A percentile compares a stretch with the other conserved stretches of the same genome.
phyloP scores from a whole-genome alignment of 148 eudicot species.

The Chenopodium quinoa region DNA sequence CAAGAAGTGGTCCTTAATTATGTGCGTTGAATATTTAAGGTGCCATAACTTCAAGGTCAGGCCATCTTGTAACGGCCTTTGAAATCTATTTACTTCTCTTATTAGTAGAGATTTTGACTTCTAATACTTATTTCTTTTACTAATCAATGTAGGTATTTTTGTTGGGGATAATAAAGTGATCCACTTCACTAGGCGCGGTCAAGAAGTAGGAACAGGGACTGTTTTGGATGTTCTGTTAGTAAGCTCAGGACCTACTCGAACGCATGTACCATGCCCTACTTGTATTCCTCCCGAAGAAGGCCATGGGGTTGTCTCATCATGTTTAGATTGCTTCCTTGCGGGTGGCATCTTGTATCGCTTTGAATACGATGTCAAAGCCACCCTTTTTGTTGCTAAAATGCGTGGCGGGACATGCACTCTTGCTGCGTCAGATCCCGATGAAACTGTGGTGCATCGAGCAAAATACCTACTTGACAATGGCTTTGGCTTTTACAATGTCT shows the following conservation, averaged over 20 bases:
- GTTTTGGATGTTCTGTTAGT: slow-evolving; percentile 60
- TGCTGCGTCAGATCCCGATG: slow-evolving; percentile 52
- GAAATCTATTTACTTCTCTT: not conserved
- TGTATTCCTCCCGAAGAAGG: slow-evolving; percentile 52
- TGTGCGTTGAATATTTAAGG: not conserved
- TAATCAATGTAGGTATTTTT: slow-evolving; percentile 50
- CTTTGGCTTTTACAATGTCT: slow-evolving; percentile 66
- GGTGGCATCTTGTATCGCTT: slow-evolving; percentile 72
- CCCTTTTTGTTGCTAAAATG: slow-evolving; percentile 69
- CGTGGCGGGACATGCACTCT: slow-evolving; percentile 88
- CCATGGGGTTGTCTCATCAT: slow-evolving; percentile 71
- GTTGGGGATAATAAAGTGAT: slow-evolving; percentile 72
- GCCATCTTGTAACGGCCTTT: not conserved
- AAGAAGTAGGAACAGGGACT: slow-evolving; percentile 87
- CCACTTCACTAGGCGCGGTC: slow-evolving; percentile 89
- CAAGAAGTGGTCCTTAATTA: not conserved
- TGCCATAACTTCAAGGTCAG: not conserved
- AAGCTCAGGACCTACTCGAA: slow-evolving; percentile 63
- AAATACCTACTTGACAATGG: slow-evolving; percentile 61
- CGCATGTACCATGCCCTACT: slow-evolving; percentile 57
- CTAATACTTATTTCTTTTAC: not conserved
- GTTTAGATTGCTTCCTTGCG: slow-evolving; percentile 67
- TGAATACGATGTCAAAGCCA: slow-evolving; percentile 59
- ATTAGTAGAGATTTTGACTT: not conserved
- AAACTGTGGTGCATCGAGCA: slow-evolving; percentile 61